Conservation (phyloP, 2,329 filamentous ascomycete species). For the Dothideomycetidae sp. region DNA sequence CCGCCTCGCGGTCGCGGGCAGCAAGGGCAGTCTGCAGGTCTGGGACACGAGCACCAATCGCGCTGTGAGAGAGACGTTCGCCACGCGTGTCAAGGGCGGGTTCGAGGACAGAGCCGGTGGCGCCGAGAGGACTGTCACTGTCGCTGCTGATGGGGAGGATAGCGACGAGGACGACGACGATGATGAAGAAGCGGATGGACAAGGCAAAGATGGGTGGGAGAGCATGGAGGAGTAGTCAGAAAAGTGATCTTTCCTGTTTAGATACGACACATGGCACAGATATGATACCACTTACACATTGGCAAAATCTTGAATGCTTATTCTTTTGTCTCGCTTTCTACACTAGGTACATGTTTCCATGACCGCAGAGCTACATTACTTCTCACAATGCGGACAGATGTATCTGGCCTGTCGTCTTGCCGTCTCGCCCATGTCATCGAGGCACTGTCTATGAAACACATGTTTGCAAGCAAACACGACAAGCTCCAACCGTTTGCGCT, state of each 20-base stretch:
- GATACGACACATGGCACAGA: not conserved
- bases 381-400: constrained; percentile 21
- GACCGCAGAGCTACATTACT: no score
- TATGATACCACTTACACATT: constrained; percentile 7
- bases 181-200: constrained; percentile 1
- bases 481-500: constrained; percentile 32
- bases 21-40: constrained; percentile 80
- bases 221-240: constrained; percentile 8
- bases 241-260: no score
- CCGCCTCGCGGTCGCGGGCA: constrained; percentile 82
- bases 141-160: constrained; percentile 7
- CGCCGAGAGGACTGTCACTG: constrained; percentile 57
- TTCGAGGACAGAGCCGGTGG: constrained; percentile 40
- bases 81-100: constrained; percentile 46
- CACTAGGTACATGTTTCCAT: no score
- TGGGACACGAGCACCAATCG: constrained; percentile 96
- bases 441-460: constrained; percentile 53
- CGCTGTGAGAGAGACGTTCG: constrained; percentile 73
- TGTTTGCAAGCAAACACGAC: constrained; percentile 58
- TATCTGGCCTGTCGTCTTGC: constrained; percentile 15
- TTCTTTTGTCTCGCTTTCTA: no score
- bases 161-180: constrained; percentile 7
- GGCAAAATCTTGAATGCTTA: no score
- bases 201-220: constrained; percentile 7
- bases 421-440: constrained; percentile 34